Base-by-base conservation (phyloP, 2,329 filamentous ascomycete genomes). In the Arthroderma sp. region DNA sequence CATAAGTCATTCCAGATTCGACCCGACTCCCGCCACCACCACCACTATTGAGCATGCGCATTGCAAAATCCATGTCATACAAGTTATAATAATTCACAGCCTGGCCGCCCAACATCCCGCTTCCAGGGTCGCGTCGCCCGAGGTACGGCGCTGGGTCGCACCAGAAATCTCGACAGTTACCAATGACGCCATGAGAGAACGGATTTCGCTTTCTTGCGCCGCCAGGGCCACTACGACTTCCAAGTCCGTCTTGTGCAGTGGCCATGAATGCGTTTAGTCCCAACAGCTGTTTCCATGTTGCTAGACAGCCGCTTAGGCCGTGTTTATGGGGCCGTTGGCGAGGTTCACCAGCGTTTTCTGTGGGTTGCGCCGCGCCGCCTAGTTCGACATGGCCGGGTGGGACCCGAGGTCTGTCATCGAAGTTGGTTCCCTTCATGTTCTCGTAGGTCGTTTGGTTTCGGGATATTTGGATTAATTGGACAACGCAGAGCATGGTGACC, bases 101-200 rank as follows among this genome's bases (percentile, higher is more conserved):
- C 55, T 83, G 74, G 2, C 91, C 89, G 9, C 80, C 85, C 5
- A 98, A 66, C 60, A 87, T 67, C 0, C 83, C 87, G 37, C 73
- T 72, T 8, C 88, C 88, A 42, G 77, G 81, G 55, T 85, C 78
- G 47, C 82, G 75, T 54, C 73, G 77, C 7, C 82, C 79, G 60
- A 94, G 89, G 11, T 94, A 62, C 0, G 89, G 83, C 2, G 84
- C 81, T 1, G 85, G 79, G 59, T 96, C 91, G 56, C 84, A 89
- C 86, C 88, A 96, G 61, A 98, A 98, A 63, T 98, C 93, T 52
- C 78, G 82, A 65, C 91, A 98, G 60, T 98, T 98, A 47, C 80
- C 76, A n/a, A 93, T 55, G 34, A 86, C 72, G 5, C 91, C 91
- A 30, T 80, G 74, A 47, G 80, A 89, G 62, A 89, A 98, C 0